Evolutionary conservation across 2,329 filamentous ascomycete species (phyloP).

Genomic region (Chaetomiaceae sp.): DNA sequence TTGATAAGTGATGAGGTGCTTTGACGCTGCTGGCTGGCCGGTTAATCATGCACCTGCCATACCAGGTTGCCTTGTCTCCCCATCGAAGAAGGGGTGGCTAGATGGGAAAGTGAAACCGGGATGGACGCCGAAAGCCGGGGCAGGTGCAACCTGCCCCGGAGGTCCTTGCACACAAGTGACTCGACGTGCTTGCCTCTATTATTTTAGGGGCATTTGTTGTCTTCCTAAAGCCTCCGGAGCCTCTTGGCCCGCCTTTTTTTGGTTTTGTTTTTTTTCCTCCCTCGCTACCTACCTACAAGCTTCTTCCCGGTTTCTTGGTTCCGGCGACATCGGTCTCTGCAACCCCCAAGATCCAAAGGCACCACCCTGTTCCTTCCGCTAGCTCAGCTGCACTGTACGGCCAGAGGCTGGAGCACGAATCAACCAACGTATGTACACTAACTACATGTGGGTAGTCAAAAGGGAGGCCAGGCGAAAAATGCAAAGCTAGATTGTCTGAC

Average conservation of each 20-base stretch:
- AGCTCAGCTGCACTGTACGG: too few relatives aligned
- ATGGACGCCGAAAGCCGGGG: not conserved
- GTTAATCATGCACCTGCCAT: not conserved
- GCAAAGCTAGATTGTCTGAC: not conserved
- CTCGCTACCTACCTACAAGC: not conserved
- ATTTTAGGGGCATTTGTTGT: too few relatives aligned
- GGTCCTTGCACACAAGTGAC: too few relatives aligned
- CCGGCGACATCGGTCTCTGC: not conserved
- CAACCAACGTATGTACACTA: too few relatives aligned
- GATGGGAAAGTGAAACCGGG: not conserved
- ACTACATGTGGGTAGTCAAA: too few relatives aligned
- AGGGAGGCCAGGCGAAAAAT: too few relatives aligned
- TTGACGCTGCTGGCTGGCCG: not conserved
- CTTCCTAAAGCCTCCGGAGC: not conserved
- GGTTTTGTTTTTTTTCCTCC: too few relatives aligned
- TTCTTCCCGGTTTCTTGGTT: not conserved
- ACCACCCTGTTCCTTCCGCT: too few relatives aligned
- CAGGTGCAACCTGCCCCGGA: not conserved
- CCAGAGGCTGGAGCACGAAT: too few relatives aligned
- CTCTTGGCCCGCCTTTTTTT: not conserved
- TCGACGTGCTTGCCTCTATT: too few relatives aligned
- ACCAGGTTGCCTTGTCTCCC: not conserved
- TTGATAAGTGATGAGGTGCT: too few relatives aligned
- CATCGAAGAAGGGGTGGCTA: not conserved
- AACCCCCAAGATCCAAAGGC: too few relatives aligned